Percentiles rank a stretch among this genome's conserved stretches.
Conservation (phyloP, 2,329 filamentous ascomycete genomes). For the Aspergillus aculeatinus region DNA sequence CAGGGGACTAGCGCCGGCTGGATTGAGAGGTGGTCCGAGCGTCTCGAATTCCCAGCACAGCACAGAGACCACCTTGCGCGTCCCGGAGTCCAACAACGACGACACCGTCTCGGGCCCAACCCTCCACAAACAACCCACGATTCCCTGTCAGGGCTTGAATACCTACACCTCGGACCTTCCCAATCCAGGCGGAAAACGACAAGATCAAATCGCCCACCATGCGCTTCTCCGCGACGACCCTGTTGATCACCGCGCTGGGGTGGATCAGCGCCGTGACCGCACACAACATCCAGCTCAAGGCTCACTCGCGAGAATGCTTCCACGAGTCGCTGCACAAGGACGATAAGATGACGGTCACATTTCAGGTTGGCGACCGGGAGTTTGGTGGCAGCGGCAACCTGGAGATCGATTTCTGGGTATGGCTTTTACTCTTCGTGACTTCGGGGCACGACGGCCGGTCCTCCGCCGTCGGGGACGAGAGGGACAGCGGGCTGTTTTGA, state of each 20-base stretch:
- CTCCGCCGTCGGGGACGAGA: not conserved
- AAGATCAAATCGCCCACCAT: conserved; percentile 28
- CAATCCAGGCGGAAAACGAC: not conserved
- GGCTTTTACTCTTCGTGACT: conserved; percentile 27
- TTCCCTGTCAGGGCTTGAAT: conserved; percentile 1
- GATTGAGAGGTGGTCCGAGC: conserved; percentile 35
- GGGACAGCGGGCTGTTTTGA: not conserved
- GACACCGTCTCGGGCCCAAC: not conserved
- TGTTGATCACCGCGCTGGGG: conserved; percentile 55
- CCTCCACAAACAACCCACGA: conserved; percentile 13
- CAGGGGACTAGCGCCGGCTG: conserved; percentile 7
- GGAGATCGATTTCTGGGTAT: conserved; percentile 97
- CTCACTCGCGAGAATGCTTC: conserved; percentile 96
- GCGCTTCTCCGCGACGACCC: conserved; percentile 41
- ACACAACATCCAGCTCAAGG: conserved; percentile 94
- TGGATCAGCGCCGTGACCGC: conserved; percentile 64
- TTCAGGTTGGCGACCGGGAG: conserved; percentile 95
- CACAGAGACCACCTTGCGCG: conserved; percentile 36
- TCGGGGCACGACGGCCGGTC: not conserved
- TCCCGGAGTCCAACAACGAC: conserved; percentile 19
- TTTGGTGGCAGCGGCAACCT: conserved; percentile 93
- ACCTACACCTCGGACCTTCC: not conserved
- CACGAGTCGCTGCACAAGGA: conserved; percentile 89
- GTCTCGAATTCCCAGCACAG: conserved; percentile 28
- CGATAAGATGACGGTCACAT: conserved; percentile 98